Percentiles rank a stretch among this genome's conserved stretches.
phyloP scores from a whole-genome alignment of 2,329 filamentous ascomycete species.

The Exophiala calicioides region DNA sequence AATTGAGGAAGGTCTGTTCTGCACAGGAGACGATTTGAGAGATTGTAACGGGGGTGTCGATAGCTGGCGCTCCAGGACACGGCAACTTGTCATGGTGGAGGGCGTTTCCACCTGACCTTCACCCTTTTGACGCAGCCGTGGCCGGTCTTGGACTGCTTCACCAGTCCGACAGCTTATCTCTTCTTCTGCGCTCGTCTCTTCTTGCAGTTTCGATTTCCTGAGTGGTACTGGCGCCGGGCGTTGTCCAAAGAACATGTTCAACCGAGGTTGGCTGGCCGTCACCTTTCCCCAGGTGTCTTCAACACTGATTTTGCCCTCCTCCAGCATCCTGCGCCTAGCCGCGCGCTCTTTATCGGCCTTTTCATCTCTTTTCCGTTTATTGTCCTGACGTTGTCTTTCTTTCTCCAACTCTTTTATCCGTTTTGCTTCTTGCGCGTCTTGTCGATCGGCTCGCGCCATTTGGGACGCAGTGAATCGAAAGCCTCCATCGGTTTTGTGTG shows the following conservation, averaged over 20 bases:
- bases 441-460: slow-evolving; percentile 27
- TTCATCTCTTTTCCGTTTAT: slow-evolving; percentile 30
- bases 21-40: not conserved
- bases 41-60: not conserved
- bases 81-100: not conserved
- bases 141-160: not conserved
- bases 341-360: slow-evolving; percentile 26
- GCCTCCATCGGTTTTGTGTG: slow-evolving; percentile 26
- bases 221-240: not conserved
- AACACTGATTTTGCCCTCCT: slow-evolving; percentile 27
- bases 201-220: slow-evolving; percentile 1
- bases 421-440: slow-evolving; percentile 25
- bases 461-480: slow-evolving; percentile 29
- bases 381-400: slow-evolving; percentile 24
- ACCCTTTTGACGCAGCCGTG: not conserved
- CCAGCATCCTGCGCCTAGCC: slow-evolving; percentile 26
- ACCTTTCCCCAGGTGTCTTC: slow-evolving; percentile 33
- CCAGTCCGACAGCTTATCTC: not conserved
- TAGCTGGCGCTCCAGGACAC: not conserved
- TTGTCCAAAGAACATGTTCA: slow-evolving; percentile 29
- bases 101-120: not conserved
- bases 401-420: slow-evolving; percentile 26
- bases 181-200: not conserved
- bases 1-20: not conserved
- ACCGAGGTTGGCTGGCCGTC: slow-evolving; percentile 27